These are phyloP conservation scores for Colletotrichum sp. DNA, from an alignment of 2,329 filamentous ascomycete genomes.

Conservation along the genomic window DNA sequence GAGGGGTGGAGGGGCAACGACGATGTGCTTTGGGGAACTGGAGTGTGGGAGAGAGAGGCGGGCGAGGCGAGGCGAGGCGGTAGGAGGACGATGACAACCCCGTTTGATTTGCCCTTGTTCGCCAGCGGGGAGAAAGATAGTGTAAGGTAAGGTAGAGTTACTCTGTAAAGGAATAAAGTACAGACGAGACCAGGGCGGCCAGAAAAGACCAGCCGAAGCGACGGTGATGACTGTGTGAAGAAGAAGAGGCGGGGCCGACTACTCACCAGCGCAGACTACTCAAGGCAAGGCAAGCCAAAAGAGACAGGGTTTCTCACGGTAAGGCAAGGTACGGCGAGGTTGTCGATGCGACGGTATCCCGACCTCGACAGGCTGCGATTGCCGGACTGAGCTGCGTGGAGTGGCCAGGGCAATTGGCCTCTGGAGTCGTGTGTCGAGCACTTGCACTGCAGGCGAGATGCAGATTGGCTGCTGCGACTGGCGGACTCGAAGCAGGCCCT, in stretches of 20 bases:
- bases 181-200: not conserved
- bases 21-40: not conserved
- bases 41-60: not conserved
- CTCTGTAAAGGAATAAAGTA: not conserved
- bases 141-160: not conserved
- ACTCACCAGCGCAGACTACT: not conserved
- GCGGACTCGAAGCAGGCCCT: not conserved
- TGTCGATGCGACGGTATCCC: conserved; percentile 13
- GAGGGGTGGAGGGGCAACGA: conserved; percentile 3
- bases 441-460: not conserved
- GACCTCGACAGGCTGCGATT: not conserved
- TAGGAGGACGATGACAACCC: not conserved
- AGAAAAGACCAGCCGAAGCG: not conserved
- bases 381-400: not conserved
- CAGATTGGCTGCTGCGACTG: not conserved
- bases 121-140: not conserved
- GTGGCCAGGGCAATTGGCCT: conserved; percentile 10
- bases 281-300: not conserved
- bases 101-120: not conserved
- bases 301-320: not conserved
- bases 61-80: not conserved
- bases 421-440: not conserved
- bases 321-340: not conserved
- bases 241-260: not conserved
- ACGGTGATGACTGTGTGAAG: not conserved